Conservation (phyloP, 805 yeast species). For the Hanseniaspora singularis region DNA sequence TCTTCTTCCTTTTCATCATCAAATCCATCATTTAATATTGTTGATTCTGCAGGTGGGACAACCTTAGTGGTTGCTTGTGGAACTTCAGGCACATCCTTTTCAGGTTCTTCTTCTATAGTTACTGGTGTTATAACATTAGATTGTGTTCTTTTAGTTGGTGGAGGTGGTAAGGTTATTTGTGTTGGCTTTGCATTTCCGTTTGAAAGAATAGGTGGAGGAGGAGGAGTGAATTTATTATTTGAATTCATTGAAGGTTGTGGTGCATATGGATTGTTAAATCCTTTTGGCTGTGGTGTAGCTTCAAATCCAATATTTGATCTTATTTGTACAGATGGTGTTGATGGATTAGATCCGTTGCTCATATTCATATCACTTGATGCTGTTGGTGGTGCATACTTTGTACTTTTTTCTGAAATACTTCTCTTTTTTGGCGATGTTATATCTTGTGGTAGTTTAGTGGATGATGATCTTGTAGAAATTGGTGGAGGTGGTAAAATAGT, state of each 20-base stretch:
- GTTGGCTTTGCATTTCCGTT: background rate
- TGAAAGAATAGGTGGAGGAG: constrained; percentile 19
- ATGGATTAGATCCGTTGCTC: constrained; percentile 4
- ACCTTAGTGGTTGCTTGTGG: constrained; percentile 3
- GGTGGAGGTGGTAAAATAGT: constrained; percentile 22
- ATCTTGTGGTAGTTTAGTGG: constrained; percentile 18
- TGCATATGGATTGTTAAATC: constrained; percentile 20
- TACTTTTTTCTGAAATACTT: constrained; percentile 18
- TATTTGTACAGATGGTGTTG: constrained; percentile 7
- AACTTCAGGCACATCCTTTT: background rate
- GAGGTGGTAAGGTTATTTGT: constrained; percentile 12
- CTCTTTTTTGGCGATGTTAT: constrained; percentile 22
- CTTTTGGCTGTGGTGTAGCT: constrained; percentile 16
- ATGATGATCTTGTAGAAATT: constrained; percentile 23
- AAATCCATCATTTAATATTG: background rate
- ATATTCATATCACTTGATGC: too few relatives aligned
- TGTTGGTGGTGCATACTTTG: constrained; percentile 19
- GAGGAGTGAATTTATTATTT: constrained; percentile 33
- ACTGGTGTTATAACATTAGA: constrained; percentile 14
- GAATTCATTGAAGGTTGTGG: constrained; percentile 21
- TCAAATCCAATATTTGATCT: constrained; percentile 10
- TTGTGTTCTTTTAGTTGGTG: constrained; percentile 21
- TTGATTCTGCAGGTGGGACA: constrained; percentile 6
- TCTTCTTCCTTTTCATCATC: constrained; percentile 6
- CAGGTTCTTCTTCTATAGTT: background rate